Evolutionary conservation across 805 yeast species (phyloP), one percentile per base, ranked within the genome.

Genomic region (Candida xiaguanensis): DNA sequence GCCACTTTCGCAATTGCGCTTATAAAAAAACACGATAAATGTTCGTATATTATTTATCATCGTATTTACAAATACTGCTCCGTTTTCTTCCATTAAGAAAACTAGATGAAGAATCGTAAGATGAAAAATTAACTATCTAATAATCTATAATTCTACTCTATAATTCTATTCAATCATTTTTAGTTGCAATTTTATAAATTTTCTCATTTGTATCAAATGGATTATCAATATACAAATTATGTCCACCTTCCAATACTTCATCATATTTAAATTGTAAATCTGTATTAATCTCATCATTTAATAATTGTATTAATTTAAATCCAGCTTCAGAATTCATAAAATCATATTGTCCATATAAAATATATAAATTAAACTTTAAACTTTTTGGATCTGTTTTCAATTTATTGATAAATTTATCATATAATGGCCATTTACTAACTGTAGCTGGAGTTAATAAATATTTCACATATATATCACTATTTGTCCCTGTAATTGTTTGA

Each of bases 301-400:
- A 42, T 9, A 47, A 35, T 2, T 50, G 43, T n/a, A 53, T 59
- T 38, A 69, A 45, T 31, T 54, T 59, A 15, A 46, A 40, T 4
- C 84, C 84, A 0, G 83, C 82, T 29, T 65, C 69, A 1, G 70
- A 58, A 50, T 78, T 72, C 93, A 84, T 85, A 70, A 85, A 85
- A 53, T 85, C 95, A 46, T 68, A 76, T 46, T 80, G 75, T 0
- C 93, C 95, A 55, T 83, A 85, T 7, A 75, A 51, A 56, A 78
- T 63, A 48, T 78, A 55, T 2, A 73, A 63, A 31, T 65, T 58
- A 36, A 65, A 63, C 3, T 38, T 34, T 39, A 47, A 38, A 4
- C 31, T 18, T 17, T 40, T 29, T 14, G 40, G 33, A 4, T 42
- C 22, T 2, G 55, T 48, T 5, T 63, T 50, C 9, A 48, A 42